These are phyloP conservation scores for Mycena polygramma DNA, from an alignment of 768 basidiomycete species.

Conservation along the genomic window DNA sequence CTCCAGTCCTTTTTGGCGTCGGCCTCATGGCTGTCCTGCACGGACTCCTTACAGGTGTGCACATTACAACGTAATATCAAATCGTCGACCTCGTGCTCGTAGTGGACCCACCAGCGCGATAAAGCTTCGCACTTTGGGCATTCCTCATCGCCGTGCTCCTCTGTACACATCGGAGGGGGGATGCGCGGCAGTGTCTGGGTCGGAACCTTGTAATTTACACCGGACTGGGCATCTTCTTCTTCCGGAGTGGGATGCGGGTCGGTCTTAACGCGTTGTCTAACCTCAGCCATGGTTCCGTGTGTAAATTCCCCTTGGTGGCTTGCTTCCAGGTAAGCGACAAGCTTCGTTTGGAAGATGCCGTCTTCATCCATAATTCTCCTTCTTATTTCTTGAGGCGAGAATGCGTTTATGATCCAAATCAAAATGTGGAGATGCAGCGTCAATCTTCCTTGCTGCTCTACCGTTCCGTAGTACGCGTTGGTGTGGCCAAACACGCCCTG, in stretches of 20 bases:
- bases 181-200: not conserved
- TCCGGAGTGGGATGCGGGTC: not conserved
- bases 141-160: not conserved
- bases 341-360: constrained; percentile 18
- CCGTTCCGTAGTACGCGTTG: constrained; percentile 45
- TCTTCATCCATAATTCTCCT: constrained; percentile 22
- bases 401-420: constrained; percentile 40
- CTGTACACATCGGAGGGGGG: constrained; percentile 27
- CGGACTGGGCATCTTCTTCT: constrained; percentile 9
- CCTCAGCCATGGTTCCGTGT: constrained; percentile 39
- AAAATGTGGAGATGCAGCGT: constrained; percentile 46
- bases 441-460: constrained; percentile 46
- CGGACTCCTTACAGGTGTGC: constrained; percentile 35
- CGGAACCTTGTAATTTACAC: constrained; percentile 19
- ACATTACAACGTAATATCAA: constrained; percentile 39
- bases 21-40: not conserved
- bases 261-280: constrained; percentile 9
- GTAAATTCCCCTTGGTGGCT: constrained; percentile 33
- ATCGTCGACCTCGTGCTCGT: constrained; percentile 37
- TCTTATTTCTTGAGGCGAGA: constrained; percentile 38
- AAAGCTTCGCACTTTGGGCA: constrained; percentile 26
- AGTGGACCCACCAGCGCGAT: constrained; percentile 34
- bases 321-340: constrained; percentile 27
- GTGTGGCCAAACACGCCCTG: constrained; percentile 38
- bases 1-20: constrained; percentile 12